phyloP scores from a whole-genome alignment of 345 rosid genomes.

The Streptanthus diversifolius region DNA sequence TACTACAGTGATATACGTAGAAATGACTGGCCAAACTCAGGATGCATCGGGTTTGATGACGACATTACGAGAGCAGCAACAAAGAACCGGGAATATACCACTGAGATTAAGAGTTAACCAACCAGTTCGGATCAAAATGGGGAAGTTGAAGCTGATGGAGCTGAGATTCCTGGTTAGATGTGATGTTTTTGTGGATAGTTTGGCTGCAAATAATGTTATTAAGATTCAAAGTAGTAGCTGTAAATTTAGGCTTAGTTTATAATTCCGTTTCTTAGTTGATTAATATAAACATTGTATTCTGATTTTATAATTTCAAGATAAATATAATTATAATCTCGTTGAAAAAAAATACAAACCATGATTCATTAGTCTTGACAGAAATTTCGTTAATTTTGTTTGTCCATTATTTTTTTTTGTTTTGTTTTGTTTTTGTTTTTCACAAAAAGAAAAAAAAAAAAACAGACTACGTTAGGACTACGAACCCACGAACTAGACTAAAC shows the following conservation, averaged over 20 bases:
- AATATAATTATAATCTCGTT: no score
- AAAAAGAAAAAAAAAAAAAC: no score
- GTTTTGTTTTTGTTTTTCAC: no score
- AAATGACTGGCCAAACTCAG: conserved; percentile 52
- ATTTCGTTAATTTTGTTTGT: no score
- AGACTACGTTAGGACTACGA: no score
- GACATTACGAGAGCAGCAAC: conserved; percentile 20
- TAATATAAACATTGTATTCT: no score
- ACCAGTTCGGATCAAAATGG: conserved; percentile 77
- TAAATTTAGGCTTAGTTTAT: conserved; percentile 54
- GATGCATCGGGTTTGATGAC: conserved; percentile 44
- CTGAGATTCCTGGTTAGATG: conserved; percentile 63
- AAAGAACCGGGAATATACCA: conserved; percentile 31
- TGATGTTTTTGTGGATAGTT: conserved; percentile 44
- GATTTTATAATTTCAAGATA: no score
- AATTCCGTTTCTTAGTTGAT: conserved; percentile 7
- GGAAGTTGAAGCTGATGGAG: conserved; percentile 60
- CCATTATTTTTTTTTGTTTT: no score
- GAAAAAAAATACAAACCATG: no score
- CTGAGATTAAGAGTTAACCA: conserved; percentile 60
- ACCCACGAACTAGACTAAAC: no score
- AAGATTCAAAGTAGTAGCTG: conserved; percentile 57
- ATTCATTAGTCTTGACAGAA: no score
- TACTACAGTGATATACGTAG: conserved; percentile 58
- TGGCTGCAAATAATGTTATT: conserved; percentile 43